A percentile compares a stretch with the other conserved stretches of the same genome.
phyloP scores from a whole-genome alignment of 2,329 filamentous ascomycete genomes.

The Colletotrichum caudatum region DNA sequence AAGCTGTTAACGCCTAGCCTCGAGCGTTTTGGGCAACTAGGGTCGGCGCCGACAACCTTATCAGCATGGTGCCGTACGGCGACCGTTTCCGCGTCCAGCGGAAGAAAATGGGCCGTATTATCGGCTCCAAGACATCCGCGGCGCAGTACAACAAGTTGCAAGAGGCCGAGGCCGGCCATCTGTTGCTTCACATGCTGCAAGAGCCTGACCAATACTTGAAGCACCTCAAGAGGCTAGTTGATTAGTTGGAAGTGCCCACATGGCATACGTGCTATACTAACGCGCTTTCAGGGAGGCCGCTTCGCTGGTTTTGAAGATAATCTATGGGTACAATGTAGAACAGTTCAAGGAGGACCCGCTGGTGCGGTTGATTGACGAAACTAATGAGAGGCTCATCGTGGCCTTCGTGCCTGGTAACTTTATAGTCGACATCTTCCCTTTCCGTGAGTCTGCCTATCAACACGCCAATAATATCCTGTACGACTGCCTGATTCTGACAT shows the following conservation, averaged over 20 bases:
- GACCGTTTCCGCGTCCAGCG: slow-evolving; percentile 56
- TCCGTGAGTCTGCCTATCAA: slow-evolving; percentile 1
- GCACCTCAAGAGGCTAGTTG: slow-evolving; percentile 57
- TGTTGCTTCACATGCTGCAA: slow-evolving; percentile 56
- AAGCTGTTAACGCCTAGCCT: background rate
- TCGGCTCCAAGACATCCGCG: slow-evolving; percentile 57
- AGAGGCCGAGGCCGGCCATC: slow-evolving; percentile 57
- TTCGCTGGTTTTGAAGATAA: slow-evolving; percentile 38
- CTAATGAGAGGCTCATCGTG: slow-evolving; percentile 34
- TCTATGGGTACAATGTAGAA: slow-evolving; percentile 41
- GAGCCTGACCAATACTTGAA: slow-evolving; percentile 52
- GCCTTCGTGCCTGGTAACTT: slow-evolving; percentile 41
- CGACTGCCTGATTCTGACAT: background rate
- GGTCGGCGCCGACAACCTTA: slow-evolving; percentile 53
- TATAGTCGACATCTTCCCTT: slow-evolving; percentile 42
- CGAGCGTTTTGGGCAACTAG: background rate
- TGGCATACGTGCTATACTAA: background rate
- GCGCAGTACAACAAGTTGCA: slow-evolving; percentile 56
- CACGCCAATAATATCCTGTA: background rate
- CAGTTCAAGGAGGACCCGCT: slow-evolving; percentile 38
- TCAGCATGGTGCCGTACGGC: slow-evolving; percentile 53
- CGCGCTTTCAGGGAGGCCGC: slow-evolving; percentile 31
- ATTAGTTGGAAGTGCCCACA: no score
- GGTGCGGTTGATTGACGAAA: slow-evolving; percentile 34
- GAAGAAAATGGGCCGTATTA: slow-evolving; percentile 57